Base-by-base conservation (phyloP, 192 early-diverging fungal species). In the Backusella mclennaniae region DNA sequence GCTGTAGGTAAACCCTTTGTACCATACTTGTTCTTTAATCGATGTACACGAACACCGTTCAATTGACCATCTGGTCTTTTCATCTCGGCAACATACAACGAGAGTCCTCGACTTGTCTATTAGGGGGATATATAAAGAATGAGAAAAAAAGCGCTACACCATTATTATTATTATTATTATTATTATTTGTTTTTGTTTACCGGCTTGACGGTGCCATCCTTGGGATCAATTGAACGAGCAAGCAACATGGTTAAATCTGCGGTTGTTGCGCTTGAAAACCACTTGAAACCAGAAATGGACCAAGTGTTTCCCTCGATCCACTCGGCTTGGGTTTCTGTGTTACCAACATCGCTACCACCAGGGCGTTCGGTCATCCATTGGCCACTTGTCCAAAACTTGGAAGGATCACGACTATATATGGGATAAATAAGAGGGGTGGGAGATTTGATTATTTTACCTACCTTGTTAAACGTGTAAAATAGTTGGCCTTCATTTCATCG, bases 311-410 rank as follows among this genome's bases (percentile, higher is more conserved):
- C 49, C 15, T 84, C 82, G 15, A 77, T 74, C 19, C 76, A 76
- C 17, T 87, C 84, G 0, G 92, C 92, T 66, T 79, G 76, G 9
- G 92, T 91, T 76, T 93, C 91, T 11, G 91, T 90, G 69, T 63
- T 74, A 77, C 85, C 85, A 31, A 93, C 86, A 73, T 93, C 92
- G 21, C 83, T 86, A 26, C 90, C 92, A 46, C 90, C 91, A 7
- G 90, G 89, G 38, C 90, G 83, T 77, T 93, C 92, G 1, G 91
- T 93, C 92, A 92, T 93, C 91, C 90, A 92, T 69, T 93, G 92
- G 11, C 91, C 91, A 69, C 83, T 85, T 31, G 89, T 93, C 80
- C 86, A 89, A 67, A 91, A 90, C 11, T 69, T 63, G 2, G 71
- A 73, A 17, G 92, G 91, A 53, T 93, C 91, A 29, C 91, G 88